These are phyloP conservation scores for Linnemannia hyalina DNA, from an alignment of 192 early-diverging fungal genomes.

Conservation along the genomic window DNA sequence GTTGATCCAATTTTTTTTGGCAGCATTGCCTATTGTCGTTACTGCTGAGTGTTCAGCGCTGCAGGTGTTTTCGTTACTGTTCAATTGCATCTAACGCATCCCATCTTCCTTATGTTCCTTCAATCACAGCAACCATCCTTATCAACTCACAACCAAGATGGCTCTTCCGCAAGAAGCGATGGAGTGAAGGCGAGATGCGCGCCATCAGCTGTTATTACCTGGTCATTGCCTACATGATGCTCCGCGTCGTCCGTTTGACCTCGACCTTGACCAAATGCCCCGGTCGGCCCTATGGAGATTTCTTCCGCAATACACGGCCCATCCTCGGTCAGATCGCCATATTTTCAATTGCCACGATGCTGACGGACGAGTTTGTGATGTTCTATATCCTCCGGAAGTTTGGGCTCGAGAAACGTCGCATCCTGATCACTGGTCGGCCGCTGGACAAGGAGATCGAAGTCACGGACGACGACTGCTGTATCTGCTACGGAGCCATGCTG, in stretches of 20 bases:
- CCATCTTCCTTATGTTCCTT: not conserved
- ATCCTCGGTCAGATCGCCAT: slow-evolving; percentile 48
- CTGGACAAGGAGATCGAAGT: slow-evolving; percentile 37
- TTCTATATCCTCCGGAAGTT: slow-evolving; percentile 58
- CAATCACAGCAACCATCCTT: slow-evolving; percentile 35
- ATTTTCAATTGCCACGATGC: slow-evolving; percentile 44
- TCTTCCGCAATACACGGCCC: slow-evolving; percentile 46
- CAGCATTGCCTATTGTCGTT: not conserved
- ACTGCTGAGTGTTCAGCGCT: too few species aligned
- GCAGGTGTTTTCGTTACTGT: not conserved
- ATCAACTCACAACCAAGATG: slow-evolving; percentile 56
- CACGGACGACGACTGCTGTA: slow-evolving; percentile 53
- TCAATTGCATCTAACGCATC: not conserved
- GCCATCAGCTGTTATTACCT: slow-evolving; percentile 54
- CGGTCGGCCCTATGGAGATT: slow-evolving; percentile 53
- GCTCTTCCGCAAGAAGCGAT: slow-evolving; percentile 54
- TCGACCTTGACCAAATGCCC: slow-evolving; percentile 46
- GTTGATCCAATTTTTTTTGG: not conserved
- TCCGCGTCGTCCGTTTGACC: slow-evolving; percentile 43
- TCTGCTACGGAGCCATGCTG: slow-evolving; percentile 56
- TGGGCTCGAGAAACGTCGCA: slow-evolving; percentile 50
- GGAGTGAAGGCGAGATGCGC: slow-evolving; percentile 56
- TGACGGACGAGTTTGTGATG: slow-evolving; percentile 53
- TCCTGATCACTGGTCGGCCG: slow-evolving; percentile 38
- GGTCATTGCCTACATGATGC: slow-evolving; percentile 53